phyloP scores from a whole-genome alignment of 2,329 filamentous ascomycete species.

The Fusarium siculi region DNA sequence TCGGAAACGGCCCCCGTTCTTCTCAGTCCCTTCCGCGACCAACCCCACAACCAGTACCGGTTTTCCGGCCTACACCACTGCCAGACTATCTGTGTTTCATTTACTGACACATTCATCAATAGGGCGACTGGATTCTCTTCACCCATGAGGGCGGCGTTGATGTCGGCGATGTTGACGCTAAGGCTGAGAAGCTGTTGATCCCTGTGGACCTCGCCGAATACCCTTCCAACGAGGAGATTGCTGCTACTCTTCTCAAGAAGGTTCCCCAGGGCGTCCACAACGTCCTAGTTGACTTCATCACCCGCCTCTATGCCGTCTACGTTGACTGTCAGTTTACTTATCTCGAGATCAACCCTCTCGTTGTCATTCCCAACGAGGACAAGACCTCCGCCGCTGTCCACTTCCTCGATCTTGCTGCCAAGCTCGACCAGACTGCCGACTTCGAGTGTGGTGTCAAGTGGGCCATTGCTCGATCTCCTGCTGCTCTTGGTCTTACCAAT shows the following conservation, averaged over 20 bases:
- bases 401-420: conserved; percentile 98
- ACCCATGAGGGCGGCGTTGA: conserved; percentile 99
- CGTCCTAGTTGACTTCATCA: conserved; percentile 99
- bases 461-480: conserved; percentile 92
- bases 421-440: conserved; percentile 98
- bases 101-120: conserved; percentile 43
- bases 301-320: conserved; percentile 96
- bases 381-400: conserved; percentile 93
- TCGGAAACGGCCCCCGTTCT: conserved; percentile 34
- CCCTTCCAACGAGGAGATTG: conserved; percentile 96
- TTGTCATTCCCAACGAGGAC: conserved; percentile 94
- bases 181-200: conserved; percentile 98
- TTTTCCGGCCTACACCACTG: conserved; percentile 7
- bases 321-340: conserved; percentile 99
- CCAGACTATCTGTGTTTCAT: background rate
- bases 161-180: conserved; percentile 98
- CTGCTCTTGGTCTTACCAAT: conserved; percentile 84
- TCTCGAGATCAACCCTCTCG: conserved; percentile 99
- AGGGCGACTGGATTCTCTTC: conserved; percentile 99
- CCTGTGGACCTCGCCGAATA: conserved; percentile 95
- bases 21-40: conserved; percentile 24
- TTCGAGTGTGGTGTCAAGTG: conserved; percentile 99
- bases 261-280: conserved; percentile 97
- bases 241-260: conserved; percentile 84
- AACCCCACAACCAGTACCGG: conserved; percentile 18